phyloP scores from a whole-genome alignment of 495 filamentous ascomycete species.

The Tuber magnatum region DNA sequence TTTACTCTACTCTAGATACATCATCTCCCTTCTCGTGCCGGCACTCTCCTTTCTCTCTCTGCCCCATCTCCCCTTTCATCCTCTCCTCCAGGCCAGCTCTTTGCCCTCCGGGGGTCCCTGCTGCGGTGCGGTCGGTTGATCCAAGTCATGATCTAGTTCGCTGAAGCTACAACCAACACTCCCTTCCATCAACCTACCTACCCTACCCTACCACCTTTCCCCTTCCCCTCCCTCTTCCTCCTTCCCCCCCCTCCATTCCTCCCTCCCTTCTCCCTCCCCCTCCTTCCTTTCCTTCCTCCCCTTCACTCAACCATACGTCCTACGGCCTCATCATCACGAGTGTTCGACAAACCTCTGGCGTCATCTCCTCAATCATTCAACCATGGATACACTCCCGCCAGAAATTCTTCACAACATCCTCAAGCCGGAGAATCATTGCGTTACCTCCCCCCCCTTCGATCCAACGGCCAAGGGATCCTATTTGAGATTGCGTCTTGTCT shows the following conservation, averaged over 20 bases:
- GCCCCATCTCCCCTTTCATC: not conserved
- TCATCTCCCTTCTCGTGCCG: not conserved
- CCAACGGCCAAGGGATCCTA: not conserved
- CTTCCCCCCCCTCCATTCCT: not conserved
- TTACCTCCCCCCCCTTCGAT: not conserved
- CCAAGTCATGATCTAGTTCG: not conserved
- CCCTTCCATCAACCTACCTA: not conserved
- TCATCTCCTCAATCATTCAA: not conserved
- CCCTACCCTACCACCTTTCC: not conserved
- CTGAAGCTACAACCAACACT: not conserved
- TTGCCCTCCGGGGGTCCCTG: not conserved
- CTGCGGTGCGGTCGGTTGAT: not conserved
- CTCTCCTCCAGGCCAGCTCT: not conserved
- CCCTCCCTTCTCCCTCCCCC: fast-evolving
- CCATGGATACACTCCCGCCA: conserved; percentile 3
- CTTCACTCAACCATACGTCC: not conserved
- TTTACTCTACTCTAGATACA: not conserved
- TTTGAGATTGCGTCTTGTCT: conserved; percentile 2
- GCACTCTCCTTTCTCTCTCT: not conserved
- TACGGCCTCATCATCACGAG: not conserved
- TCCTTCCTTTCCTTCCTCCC: not conserved
- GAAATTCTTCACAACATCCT: conserved; percentile 1
- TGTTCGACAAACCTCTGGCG: not conserved
- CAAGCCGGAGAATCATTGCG: not conserved
- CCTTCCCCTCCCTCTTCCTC: not conserved